A percentile compares a stretch with the other conserved stretches of the same genome.
Evolutionary conservation across 2,329 filamentous ascomycete species (phyloP).

Genomic region (Colletotrichum sp.): DNA sequence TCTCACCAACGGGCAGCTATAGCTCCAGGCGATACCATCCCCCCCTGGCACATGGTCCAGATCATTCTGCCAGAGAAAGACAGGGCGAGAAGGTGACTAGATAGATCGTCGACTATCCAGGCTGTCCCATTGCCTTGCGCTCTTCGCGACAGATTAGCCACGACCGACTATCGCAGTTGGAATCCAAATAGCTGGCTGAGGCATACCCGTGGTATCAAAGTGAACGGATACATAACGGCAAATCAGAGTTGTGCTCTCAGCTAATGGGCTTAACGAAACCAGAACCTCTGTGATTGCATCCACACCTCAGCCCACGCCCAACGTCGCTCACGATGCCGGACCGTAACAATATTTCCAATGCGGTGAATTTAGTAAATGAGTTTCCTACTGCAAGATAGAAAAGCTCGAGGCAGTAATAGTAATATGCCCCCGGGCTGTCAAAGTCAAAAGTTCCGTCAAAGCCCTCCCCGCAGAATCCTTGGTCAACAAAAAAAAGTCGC

Average conservation of each 20-base stretch:
- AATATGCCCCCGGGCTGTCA: background rate
- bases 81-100: background rate
- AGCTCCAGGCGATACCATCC: background rate
- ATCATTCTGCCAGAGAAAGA: background rate
- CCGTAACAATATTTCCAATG: background rate
- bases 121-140: background rate
- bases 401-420: background rate
- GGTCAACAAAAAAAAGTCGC: constrained; percentile 18
- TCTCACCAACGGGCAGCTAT: background rate
- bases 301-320: background rate
- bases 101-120: background rate
- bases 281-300: background rate
- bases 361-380: background rate
- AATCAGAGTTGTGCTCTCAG: background rate
- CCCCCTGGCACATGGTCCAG: background rate
- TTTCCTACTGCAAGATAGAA: constrained; percentile 14
- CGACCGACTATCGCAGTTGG: background rate
- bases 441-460: background rate
- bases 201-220: background rate
- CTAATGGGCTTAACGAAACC: background rate
- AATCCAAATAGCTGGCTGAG: background rate
- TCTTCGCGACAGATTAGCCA: background rate
- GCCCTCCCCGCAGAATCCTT: background rate
- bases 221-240: background rate
- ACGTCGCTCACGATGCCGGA: background rate